Evolutionary conservation across 2,329 filamentous ascomycete species (phyloP).

Genomic region (Cryphonectria naterciae): DNA sequence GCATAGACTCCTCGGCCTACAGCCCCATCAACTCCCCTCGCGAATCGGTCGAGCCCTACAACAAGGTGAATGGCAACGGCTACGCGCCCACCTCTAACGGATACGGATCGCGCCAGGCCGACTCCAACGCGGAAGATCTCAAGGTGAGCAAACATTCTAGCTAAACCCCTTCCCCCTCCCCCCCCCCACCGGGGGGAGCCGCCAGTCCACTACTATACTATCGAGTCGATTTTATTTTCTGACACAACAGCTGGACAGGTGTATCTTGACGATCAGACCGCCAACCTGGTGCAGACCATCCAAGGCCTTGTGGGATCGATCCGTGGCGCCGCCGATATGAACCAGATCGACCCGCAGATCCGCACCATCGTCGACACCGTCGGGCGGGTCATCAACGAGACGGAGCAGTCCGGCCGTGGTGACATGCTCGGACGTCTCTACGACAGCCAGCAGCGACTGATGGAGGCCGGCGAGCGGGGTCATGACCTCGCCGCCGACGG

Average conservation of each 20-base stretch:
- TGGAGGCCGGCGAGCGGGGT: slow-evolving; percentile 65
- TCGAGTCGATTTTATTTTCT: neutral
- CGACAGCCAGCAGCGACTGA: slow-evolving; percentile 66
- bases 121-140: slow-evolving; percentile 53
- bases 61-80: slow-evolving; percentile 42
- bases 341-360: slow-evolving; percentile 71
- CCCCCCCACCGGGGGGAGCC: no score
- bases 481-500: slow-evolving; percentile 59
- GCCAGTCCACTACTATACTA: neutral
- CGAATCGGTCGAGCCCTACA: slow-evolving; percentile 55
- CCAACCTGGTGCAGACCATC: slow-evolving; percentile 76
- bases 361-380: slow-evolving; percentile 72
- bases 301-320: slow-evolving; percentile 78
- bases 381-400: slow-evolving; percentile 69
- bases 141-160: slow-evolving; percentile 40
- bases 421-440: slow-evolving; percentile 61
- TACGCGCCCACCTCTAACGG: slow-evolving; percentile 43
- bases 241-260: slow-evolving; percentile 50
- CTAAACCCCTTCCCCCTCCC: neutral
- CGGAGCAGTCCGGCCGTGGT: slow-evolving; percentile 60
- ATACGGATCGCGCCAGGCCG: slow-evolving; percentile 40
- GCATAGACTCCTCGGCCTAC: slow-evolving; percentile 73
- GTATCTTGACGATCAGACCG: slow-evolving; percentile 83
- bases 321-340: slow-evolving; percentile 65
- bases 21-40: slow-evolving; percentile 73